These are phyloP conservation scores for Chrysanthemum makinoi DNA, from an alignment of 129 eudicot genomes.

Conservation along the genomic window DNA sequence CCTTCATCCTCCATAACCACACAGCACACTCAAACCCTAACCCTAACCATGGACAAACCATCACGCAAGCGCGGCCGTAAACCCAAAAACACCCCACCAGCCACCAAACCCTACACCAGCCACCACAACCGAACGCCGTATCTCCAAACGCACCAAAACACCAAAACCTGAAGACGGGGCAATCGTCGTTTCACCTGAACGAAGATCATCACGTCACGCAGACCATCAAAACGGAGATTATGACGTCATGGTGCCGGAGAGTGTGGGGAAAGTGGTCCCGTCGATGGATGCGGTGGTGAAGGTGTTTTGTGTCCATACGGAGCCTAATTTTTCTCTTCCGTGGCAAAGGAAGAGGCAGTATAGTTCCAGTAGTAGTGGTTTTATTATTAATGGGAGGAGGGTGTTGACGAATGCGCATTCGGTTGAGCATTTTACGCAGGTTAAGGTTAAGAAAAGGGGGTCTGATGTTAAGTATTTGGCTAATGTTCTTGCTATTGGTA, in stretches of 20 bases:
- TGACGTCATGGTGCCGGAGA: slow-evolving; percentile 24
- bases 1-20: too few species aligned
- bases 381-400: slow-evolving; percentile 44
- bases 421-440: slow-evolving; percentile 59
- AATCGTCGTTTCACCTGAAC: slow-evolving; percentile 37
- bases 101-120: slow-evolving; percentile 32
- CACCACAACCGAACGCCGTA: slow-evolving; percentile 28
- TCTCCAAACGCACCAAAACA: slow-evolving; percentile 34
- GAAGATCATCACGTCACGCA: slow-evolving; percentile 27
- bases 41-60: slow-evolving; percentile 36
- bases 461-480: slow-evolving; percentile 56
- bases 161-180: slow-evolving; percentile 16
- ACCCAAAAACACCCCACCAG: slow-evolving; percentile 18
- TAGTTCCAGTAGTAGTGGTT: slow-evolving; percentile 60
- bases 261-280: slow-evolving; percentile 40
- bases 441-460: slow-evolving; percentile 51
- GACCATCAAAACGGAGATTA: slow-evolving; percentile 29
- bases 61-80: slow-evolving; percentile 42
- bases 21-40: neutral
- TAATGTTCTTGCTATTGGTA: slow-evolving; percentile 50
- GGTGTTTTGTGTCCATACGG: slow-evolving; percentile 57
- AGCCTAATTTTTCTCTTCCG: slow-evolving; percentile 54
- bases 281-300: slow-evolving; percentile 64
- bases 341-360: slow-evolving; percentile 63
- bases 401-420: slow-evolving; percentile 65